Evolutionary conservation across 2,329 filamentous ascomycete genomes (phyloP).

Genomic region (Ophiocordyceps robertsii): DNA sequence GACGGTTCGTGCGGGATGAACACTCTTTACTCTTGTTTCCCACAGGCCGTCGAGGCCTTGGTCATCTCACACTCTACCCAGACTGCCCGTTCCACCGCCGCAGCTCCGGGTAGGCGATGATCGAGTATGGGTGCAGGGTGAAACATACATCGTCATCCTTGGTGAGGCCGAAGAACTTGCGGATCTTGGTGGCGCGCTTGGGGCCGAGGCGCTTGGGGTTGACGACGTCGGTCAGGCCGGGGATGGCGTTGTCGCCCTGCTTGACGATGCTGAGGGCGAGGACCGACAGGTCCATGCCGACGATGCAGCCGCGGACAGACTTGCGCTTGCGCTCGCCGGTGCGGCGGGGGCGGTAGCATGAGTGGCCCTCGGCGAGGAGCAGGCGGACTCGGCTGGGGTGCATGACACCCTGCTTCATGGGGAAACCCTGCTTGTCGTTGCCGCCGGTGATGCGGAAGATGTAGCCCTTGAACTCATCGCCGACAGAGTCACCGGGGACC

Average conservation of each 20-base stretch:
- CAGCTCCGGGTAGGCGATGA: slow-evolving; percentile 59
- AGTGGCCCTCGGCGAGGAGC: slow-evolving; percentile 91
- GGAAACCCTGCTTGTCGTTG: slow-evolving; percentile 99
- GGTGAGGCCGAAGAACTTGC: slow-evolving; percentile 98
- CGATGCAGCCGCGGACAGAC: slow-evolving; percentile 97
- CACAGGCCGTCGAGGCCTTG: slow-evolving; percentile 7
- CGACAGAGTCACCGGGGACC: slow-evolving; percentile 85
- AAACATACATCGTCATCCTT: slow-evolving; percentile 99
- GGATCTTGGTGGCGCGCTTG: slow-evolving; percentile 99
- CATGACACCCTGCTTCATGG: slow-evolving; percentile 99
- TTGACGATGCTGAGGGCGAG: slow-evolving; percentile 93
- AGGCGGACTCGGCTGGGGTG: slow-evolving; percentile 97
- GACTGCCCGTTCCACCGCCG: slow-evolving; percentile 28
- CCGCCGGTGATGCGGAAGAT: slow-evolving; percentile 98
- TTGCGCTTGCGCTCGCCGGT: slow-evolving; percentile 99
- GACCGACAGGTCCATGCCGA: slow-evolving; percentile 88
- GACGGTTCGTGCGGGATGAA: slow-evolving; percentile 2
- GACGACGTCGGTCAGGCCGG: slow-evolving; percentile 92
- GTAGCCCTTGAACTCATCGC: slow-evolving; percentile 99
- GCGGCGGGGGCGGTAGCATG: slow-evolving; percentile 97
- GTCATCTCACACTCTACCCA: slow-evolving; percentile 47
- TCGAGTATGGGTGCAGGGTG: slow-evolving; percentile 37
- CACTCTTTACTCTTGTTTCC: slow-evolving; percentile 8
- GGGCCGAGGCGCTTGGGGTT: slow-evolving; percentile 98
- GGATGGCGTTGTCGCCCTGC: slow-evolving; percentile 90